These are phyloP conservation scores for Biscutella laevigata DNA, from an alignment of 441 rosid genomes.

Conservation along the genomic window DNA sequence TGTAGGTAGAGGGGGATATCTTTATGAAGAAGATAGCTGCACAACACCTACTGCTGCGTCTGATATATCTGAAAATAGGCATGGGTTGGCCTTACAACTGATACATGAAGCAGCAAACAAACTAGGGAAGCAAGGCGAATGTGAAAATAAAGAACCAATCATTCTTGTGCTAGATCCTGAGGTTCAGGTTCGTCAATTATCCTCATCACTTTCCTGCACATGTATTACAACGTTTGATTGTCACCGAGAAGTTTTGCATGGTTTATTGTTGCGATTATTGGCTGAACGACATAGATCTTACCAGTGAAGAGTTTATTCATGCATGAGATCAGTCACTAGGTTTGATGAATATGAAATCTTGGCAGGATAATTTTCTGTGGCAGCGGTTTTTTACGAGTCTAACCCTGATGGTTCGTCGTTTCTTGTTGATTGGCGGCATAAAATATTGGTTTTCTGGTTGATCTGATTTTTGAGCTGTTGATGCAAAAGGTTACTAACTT, in stretches of 20 bases:
- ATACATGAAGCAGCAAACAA: constrained; percentile 53
- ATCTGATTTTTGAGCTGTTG: background rate
- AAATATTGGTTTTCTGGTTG: background rate
- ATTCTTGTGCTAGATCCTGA: constrained; percentile 70
- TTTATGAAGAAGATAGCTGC: constrained; percentile 32
- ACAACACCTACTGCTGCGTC: constrained; percentile 23
- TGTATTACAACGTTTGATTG: background rate
- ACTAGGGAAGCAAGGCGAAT: constrained; percentile 36
- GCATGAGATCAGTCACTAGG: background rate
- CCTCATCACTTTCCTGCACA: constrained; percentile 6
- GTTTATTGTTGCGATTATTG: background rate
- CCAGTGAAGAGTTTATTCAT: background rate
- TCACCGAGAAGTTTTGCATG: background rate
- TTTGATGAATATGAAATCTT: background rate
- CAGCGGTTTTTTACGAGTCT: background rate
- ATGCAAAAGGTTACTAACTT: constrained; percentile 3
- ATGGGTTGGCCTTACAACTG: constrained; percentile 50
- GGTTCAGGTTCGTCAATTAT: constrained; percentile 59
- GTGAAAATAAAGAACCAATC: constrained; percentile 50
- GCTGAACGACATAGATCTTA: background rate
- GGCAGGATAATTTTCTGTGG: background rate
- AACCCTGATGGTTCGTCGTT: background rate
- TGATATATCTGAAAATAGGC: constrained; percentile 26
- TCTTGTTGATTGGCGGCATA: background rate
- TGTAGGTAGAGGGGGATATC: constrained; percentile 35